phyloP scores from a whole-genome alignment of 306 rosid genomes.

The Trifolium dubium region DNA sequence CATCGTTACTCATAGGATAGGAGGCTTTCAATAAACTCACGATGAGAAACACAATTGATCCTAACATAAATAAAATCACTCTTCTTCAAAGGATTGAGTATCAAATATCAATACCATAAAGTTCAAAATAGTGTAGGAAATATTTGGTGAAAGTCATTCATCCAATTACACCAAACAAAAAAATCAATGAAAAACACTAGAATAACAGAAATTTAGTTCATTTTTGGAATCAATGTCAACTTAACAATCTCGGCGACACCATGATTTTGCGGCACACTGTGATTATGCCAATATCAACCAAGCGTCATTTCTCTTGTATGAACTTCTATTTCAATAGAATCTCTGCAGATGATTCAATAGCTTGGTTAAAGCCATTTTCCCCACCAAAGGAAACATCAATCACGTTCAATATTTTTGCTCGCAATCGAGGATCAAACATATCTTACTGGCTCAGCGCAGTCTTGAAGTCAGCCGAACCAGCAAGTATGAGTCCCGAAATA shows the following conservation, averaged over 20 bases:
- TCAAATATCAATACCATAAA: conserved; percentile 1
- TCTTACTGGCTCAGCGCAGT: conserved; percentile 91
- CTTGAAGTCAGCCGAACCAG: conserved; percentile 94
- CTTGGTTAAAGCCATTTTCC: conserved; percentile 88
- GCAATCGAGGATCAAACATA: conserved; percentile 91
- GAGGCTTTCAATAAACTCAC: too few species aligned
- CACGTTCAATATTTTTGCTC: conserved; percentile 80
- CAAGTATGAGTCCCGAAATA: conserved; percentile 84
- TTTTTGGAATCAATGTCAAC: neutral
- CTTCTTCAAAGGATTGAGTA: conserved; percentile 15
- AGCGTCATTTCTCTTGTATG: conserved; percentile 72
- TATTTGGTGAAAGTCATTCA: conserved; percentile 44
- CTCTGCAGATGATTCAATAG: conserved; percentile 82
- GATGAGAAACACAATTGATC: too few species aligned
- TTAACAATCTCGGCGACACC: neutral
- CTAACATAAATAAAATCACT: too few species aligned
- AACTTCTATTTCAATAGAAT: conserved; percentile 81
- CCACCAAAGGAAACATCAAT: conserved; percentile 93
- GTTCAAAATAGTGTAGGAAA: conserved; percentile 7
- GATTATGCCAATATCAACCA: conserved; percentile 44
- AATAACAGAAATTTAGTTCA: neutral
- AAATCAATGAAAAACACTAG: conserved; percentile 9
- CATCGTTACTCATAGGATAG: too few species aligned
- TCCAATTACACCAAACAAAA: conserved; percentile 8
- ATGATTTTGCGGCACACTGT: neutral